phyloP scores from a whole-genome alignment of 305 asterid genomes.

The Lippia alba region DNA sequence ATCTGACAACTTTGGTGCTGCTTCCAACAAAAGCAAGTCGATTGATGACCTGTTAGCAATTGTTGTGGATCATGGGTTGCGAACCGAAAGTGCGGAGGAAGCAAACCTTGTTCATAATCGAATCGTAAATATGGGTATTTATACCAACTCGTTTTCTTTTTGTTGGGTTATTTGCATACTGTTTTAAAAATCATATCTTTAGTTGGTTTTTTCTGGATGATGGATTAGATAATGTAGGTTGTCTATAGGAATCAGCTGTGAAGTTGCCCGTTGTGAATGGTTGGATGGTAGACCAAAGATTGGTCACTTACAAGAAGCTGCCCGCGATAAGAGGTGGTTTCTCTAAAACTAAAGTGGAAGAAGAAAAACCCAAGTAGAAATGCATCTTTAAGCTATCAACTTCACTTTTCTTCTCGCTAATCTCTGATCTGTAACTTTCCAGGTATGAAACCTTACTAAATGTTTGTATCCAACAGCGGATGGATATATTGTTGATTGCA shows the following conservation, averaged over 20 bases:
- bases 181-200: conserved; percentile 35
- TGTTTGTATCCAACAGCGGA: conserved; percentile 59
- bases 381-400: background rate
- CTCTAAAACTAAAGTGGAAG: conserved; percentile 3
- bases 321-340: conserved; percentile 79
- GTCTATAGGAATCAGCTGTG: conserved; percentile 86
- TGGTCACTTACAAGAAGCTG: conserved; percentile 93
- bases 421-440: conserved; percentile 26
- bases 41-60: conserved; percentile 81
- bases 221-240: conserved; percentile 54
- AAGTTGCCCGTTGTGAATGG: conserved; percentile 84
- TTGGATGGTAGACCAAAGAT: conserved; percentile 73
- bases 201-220: conserved; percentile 37
- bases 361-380: background rate
- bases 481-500: conserved; percentile 72
- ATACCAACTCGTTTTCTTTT: conserved; percentile 24
- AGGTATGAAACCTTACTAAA: conserved; percentile 77
- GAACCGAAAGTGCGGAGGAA: conserved; percentile 84
- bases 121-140: conserved; percentile 77
- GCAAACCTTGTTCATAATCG: conserved; percentile 65
- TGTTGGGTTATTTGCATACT: conserved; percentile 18
- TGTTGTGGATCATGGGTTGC: conserved; percentile 89
- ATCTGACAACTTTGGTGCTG: conserved; percentile 43
- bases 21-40: conserved; percentile 38
- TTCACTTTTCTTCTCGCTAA: conserved; percentile 19